Evolutionary conservation across 2,329 filamentous ascomycete genomes (phyloP).

Genomic region (Fusarium hainanense): DNA sequence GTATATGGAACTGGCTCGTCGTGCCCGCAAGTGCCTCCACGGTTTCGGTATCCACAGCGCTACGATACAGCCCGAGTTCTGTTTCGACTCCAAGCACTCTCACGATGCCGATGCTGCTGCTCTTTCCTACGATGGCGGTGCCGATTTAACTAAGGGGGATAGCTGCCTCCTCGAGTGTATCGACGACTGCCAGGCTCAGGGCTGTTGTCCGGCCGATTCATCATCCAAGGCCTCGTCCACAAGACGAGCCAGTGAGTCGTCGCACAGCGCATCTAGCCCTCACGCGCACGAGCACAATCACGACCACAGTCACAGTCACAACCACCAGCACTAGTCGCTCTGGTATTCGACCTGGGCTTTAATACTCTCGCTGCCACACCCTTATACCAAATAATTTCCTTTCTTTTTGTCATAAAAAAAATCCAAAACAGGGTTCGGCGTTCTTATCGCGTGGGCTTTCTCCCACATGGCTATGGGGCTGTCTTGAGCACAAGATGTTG

Average conservation of each 20-base stretch:
- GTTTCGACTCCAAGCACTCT: slow-evolving; percentile 61
- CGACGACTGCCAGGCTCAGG: slow-evolving; percentile 52
- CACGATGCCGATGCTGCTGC: slow-evolving; percentile 53
- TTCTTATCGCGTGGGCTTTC: slow-evolving; percentile 29
- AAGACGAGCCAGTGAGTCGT: slow-evolving; percentile 52
- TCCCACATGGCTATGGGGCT: not conserved
- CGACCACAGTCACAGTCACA: slow-evolving; percentile 3
- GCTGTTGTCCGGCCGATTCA: slow-evolving; percentile 49
- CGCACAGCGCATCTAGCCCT: slow-evolving; percentile 39
- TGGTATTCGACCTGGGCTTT: not conserved
- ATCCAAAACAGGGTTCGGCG: slow-evolving; percentile 36
- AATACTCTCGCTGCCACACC: slow-evolving; percentile 9
- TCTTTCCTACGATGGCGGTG: slow-evolving; percentile 51
- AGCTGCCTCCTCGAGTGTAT: slow-evolving; percentile 62
- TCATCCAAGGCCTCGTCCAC: slow-evolving; percentile 52
- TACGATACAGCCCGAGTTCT: slow-evolving; percentile 96
- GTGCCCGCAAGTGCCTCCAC: slow-evolving; percentile 88
- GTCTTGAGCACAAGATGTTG: slow-evolving; percentile 13
- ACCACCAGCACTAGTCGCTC: slow-evolving; percentile 25
- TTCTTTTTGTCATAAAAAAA: slow-evolving; percentile 8
- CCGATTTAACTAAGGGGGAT: slow-evolving; percentile 46
- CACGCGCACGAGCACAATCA: slow-evolving; percentile 25
- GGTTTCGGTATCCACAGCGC: slow-evolving; percentile 96
- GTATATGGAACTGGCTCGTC: slow-evolving; percentile 91
- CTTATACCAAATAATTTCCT: slow-evolving; percentile 24